phyloP scores from a whole-genome alignment of 164 flowering plant species.

The Chimonanthus praecox region DNA sequence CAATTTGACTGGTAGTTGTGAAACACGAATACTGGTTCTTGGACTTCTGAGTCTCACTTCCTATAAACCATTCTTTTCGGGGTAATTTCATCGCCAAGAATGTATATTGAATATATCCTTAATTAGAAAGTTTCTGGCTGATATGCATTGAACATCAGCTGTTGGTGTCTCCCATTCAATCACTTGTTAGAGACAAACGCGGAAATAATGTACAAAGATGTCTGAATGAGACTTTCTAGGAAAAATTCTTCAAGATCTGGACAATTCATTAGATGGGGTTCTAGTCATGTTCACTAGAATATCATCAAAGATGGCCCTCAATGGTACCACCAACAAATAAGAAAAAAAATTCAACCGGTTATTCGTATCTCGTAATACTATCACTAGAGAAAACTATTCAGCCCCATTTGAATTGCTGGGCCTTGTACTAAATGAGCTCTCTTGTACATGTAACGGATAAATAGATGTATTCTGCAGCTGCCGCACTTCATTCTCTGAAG shows the following conservation, averaged over 20 bases:
- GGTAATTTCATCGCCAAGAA: neutral
- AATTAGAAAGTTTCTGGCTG: neutral
- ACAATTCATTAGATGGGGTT: neutral
- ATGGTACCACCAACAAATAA: too few species aligned
- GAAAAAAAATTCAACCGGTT: neutral
- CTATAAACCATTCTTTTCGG: neutral
- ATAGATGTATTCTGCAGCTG: conserved; percentile 29
- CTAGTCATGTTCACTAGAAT: neutral
- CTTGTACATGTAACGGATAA: neutral
- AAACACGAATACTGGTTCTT: neutral
- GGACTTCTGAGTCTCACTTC: neutral
- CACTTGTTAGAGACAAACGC: neutral
- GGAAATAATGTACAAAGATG: neutral
- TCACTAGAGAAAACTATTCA: neutral
- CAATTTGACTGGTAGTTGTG: neutral
- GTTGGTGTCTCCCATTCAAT: neutral
- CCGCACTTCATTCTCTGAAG: conserved; percentile 44
- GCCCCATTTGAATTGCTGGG: neutral
- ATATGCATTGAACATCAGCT: neutral
- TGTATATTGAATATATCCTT: too few species aligned
- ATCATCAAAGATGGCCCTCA: neutral
- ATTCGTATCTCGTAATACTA: too few species aligned
- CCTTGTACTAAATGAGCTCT: neutral
- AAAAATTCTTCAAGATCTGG: neutral
- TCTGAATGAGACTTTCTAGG: neutral